phyloP scores from a whole-genome alignment of 1,284 basidiomycete genomes.

The Cutaneotrichosporon cutaneum region DNA sequence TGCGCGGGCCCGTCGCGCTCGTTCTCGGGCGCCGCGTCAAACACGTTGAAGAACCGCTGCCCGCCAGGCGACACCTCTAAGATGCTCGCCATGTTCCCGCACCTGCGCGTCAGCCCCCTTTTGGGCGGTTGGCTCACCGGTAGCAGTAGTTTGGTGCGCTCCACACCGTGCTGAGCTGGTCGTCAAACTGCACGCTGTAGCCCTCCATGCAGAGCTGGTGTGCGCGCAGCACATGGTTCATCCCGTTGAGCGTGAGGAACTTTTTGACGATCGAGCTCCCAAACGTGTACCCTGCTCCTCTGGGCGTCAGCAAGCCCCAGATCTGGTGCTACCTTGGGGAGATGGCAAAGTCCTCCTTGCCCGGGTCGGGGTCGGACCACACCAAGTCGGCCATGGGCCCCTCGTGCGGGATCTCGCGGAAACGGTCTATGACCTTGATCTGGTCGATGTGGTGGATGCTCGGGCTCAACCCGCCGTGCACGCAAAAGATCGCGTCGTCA shows the following conservation, averaged over 20 bases:
- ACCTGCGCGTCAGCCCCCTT: slow-evolving; percentile 60
- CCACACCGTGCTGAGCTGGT: slow-evolving; percentile 96
- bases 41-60: slow-evolving; percentile 88
- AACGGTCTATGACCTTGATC: slow-evolving; percentile 98
- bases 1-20: slow-evolving; percentile 56
- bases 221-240: slow-evolving; percentile 96
- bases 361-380: slow-evolving; percentile 98
- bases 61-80: slow-evolving; percentile 92
- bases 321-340: slow-evolving; percentile 70
- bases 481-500: slow-evolving; percentile 98
- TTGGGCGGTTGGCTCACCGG: slow-evolving; percentile 34
- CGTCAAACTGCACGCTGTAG: slow-evolving; percentile 90
- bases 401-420: slow-evolving; percentile 99
- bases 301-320: slow-evolving; percentile 52
- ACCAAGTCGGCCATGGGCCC: slow-evolving; percentile 99
- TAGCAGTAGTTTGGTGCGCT: slow-evolving; percentile 95
- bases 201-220: slow-evolving; percentile 99
- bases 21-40: slow-evolving; percentile 98
- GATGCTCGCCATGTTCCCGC: slow-evolving; percentile 95
- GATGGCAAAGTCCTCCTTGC: slow-evolving; percentile 99
- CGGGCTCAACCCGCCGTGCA: slow-evolving; percentile 96
- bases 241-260: slow-evolving; percentile 88
- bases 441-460: slow-evolving; percentile 99
- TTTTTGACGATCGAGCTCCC: slow-evolving; percentile 98
- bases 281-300: slow-evolving; percentile 98